Base-by-base conservation (phyloP, 2,329 filamentous ascomycete genomes). In the Alternaria triticimaculans region DNA sequence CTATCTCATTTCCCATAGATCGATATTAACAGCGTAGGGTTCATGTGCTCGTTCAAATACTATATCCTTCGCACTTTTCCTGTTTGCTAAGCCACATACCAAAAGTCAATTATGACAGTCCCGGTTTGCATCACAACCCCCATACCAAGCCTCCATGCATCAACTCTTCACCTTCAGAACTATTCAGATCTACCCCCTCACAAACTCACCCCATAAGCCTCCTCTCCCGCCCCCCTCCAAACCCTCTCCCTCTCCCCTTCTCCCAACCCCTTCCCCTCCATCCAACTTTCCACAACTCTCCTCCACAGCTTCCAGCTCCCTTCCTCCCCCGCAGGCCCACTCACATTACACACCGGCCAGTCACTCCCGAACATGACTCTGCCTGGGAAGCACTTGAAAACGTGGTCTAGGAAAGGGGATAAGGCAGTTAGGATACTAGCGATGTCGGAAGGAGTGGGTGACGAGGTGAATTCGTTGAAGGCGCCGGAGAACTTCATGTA, bases 401-500 rank as follows among this genome's bases (percentile, higher is more conserved):
- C 82, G 56, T 61, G 56, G 14, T 64, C 45, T 12, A 68, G 23
- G 37, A 64, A 63, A 5, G 68, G 62, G 2, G n/a, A 41, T 4
- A 68, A 10, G 84, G 78, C 25, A 12, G 28, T 43, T 6, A 64
- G 20, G 4, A 74, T 44, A 0, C 61, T 54, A 3, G 56, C 15
- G 3, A 63, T 11, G 9, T 64, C 45, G 4, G 41, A 18, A 0
- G 72, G 72, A 1, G 72, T 73, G 25, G 63, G 30, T 0, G 84
- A 25, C 3, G 30, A 82, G 4, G 83, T 86, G 80, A 97, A 89
- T 81, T 97, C 93, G 18, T 91, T 89, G 79, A 97, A 94, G 50
- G 86, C 88, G 8, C 95, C 95, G 0, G 92, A 95, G n/a, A 97
- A 87, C 83, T 97, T 97, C 87, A 97, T 92, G 82, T 91, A 96